Conservation (phyloP, 495 filamentous ascomycete species). For the Cercophora samala region DNA sequence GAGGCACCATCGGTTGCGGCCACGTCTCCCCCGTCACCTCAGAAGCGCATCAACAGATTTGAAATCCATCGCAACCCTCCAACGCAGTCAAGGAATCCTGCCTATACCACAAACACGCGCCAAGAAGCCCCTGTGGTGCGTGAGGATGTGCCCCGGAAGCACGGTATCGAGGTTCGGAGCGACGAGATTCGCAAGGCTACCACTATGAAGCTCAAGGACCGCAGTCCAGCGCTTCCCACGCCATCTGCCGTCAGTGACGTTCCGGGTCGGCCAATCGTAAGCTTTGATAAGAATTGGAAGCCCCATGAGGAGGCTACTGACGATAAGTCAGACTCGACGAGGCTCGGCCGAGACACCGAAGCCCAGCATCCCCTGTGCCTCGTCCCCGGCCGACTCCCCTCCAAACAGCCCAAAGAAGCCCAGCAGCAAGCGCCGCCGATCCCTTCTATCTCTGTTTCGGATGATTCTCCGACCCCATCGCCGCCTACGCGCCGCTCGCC, state of each 20-base stretch:
- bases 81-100: constrained; percentile 68
- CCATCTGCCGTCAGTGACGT: constrained; percentile 82
- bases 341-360: constrained; percentile 21
- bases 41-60: constrained; percentile 57
- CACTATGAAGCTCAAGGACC: constrained; percentile 80
- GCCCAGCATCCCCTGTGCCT: constrained; percentile 24
- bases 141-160: constrained; percentile 52
- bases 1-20: constrained; percentile 22
- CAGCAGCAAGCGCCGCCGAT: constrained; percentile 33
- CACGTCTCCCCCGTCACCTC: constrained; percentile 28
- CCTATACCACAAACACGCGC: constrained; percentile 62
- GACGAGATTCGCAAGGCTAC: constrained; percentile 88
- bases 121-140: constrained; percentile 30
- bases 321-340: constrained; percentile 46
- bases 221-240: constrained; percentile 78
- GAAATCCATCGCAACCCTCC: constrained; percentile 79
- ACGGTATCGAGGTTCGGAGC: constrained; percentile 75
- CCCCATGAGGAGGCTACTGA: constrained; percentile 59
- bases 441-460: constrained; percentile 62
- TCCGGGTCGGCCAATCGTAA: constrained; percentile 85
- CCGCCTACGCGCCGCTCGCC: constrained; percentile 33
- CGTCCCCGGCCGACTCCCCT: constrained; percentile 28
- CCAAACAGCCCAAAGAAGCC: constrained; percentile 25
- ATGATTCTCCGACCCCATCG: constrained; percentile 38
- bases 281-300: constrained; percentile 81